Percentiles rank a stretch among this genome's conserved stretches.
Conservation (phyloP, 2,329 filamentous ascomycete species). For the Ceratocystis papillata region DNA sequence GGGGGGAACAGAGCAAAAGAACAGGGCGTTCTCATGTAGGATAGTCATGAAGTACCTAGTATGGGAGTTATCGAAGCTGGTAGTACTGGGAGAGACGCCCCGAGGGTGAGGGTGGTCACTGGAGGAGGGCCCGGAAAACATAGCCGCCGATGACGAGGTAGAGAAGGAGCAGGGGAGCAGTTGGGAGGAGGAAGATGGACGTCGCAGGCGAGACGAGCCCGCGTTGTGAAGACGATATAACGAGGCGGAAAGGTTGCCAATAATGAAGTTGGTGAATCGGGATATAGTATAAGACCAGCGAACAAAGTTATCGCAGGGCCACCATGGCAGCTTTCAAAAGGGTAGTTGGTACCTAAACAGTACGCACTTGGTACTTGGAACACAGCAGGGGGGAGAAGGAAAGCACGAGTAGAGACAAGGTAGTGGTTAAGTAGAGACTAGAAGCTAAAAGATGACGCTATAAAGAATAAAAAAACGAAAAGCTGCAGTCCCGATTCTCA, state of each 20-base stretch:
- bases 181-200: neutral
- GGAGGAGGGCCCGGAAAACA: constrained; percentile 20
- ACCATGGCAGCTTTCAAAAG: constrained; percentile 10
- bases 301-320: constrained; percentile 12
- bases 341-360: neutral
- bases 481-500: too few relatives aligned
- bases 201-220: neutral
- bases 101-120: constrained; percentile 16
- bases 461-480: too few relatives aligned
- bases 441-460: neutral
- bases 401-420: neutral
- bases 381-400: neutral
- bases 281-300: neutral
- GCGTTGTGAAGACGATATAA: neutral
- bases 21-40: neutral
- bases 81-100: constrained; percentile 21
- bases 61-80: constrained; percentile 20
- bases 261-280: neutral
- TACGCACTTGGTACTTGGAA: neutral
- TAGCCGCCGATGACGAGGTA: neutral
- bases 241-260: neutral
- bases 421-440: neutral
- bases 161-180: neutral
- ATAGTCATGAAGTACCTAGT: constrained; percentile 14
- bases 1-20: too few relatives aligned